These are phyloP conservation scores for Boletellus deceptivus DNA, from an alignment of 1,284 basidiomycete species.

Conservation along the genomic window DNA sequence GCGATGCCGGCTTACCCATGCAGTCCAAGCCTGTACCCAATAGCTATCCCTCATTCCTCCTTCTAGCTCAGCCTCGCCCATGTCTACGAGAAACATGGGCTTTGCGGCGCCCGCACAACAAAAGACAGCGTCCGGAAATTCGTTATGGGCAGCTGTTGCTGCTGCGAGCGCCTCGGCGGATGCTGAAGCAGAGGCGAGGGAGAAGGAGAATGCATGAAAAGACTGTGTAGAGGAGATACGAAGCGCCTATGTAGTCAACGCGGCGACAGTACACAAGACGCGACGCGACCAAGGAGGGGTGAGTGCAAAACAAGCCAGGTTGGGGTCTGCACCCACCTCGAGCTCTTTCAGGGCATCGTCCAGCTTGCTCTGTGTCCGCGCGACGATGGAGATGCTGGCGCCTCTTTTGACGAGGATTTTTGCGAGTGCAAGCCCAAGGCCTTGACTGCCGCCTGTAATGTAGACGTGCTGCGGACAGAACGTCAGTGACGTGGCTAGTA, in stretches of 20 bases:
- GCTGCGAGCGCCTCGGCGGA: constrained; percentile 51
- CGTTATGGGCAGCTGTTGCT: constrained; percentile 44
- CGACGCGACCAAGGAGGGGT: neutral
- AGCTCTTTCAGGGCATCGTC: constrained; percentile 50
- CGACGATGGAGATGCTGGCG: constrained; percentile 72
- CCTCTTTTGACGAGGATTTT: constrained; percentile 57
- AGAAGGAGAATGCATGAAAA: constrained; percentile 51
- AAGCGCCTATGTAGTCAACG: constrained; percentile 20
- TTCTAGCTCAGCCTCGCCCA: constrained; percentile 50
- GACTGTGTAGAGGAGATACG: constrained; percentile 46
- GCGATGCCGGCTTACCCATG: constrained; percentile 54
- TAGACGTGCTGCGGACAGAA: constrained; percentile 27
- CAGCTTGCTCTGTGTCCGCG: constrained; percentile 57
- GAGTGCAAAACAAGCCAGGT: neutral
- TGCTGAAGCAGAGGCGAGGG: constrained; percentile 44
- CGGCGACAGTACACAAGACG: neutral
- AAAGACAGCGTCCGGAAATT: constrained; percentile 63
- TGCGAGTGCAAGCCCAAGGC: constrained; percentile 68
- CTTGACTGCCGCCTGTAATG: constrained; percentile 39
- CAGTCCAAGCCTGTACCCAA: constrained; percentile 77
- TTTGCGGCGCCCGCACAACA: constrained; percentile 63
- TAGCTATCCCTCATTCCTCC: constrained; percentile 59
- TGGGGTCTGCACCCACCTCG: constrained; percentile 41
- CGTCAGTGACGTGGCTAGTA: neutral
- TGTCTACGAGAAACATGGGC: constrained; percentile 65